Evolutionary conservation across 2,329 filamentous ascomycete species (phyloP).

Genomic region (Stemphylium lycopersici): DNA sequence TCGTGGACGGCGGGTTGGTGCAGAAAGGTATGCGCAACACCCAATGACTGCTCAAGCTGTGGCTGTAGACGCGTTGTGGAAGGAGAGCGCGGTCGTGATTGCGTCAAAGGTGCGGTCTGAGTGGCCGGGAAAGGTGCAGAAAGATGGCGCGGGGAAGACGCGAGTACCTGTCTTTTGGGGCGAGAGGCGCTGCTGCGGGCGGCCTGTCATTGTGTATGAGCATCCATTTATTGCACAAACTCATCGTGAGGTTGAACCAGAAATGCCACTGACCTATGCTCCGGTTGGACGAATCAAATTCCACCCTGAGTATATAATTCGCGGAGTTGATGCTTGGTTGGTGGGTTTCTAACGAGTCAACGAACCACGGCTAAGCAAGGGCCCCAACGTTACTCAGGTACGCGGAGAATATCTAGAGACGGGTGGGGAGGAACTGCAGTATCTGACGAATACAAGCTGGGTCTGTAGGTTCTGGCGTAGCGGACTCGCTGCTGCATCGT

Average conservation of each 20-base stretch:
- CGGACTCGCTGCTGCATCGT: neutral
- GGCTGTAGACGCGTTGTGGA: slow-evolving; percentile 36
- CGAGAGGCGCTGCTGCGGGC: slow-evolving; percentile 11
- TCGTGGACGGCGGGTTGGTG: slow-evolving; percentile 23
- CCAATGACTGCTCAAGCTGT: slow-evolving; percentile 35
- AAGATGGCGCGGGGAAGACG: slow-evolving; percentile 29
- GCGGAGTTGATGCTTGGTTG: slow-evolving; percentile 23
- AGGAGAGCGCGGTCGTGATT: slow-evolving; percentile 41
- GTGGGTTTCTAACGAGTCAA: slow-evolving; percentile 23
- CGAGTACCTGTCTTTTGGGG: slow-evolving; percentile 10
- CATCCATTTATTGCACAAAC: slow-evolving; percentile 12
- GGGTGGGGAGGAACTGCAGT: slow-evolving; percentile 4
- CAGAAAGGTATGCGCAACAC: slow-evolving; percentile 23
- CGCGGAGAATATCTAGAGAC: slow-evolving; percentile 2
- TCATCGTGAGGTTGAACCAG: slow-evolving; percentile 4
- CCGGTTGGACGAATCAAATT: slow-evolving; percentile 22
- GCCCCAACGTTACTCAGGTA: slow-evolving; percentile 21
- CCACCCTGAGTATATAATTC: slow-evolving; percentile 17
- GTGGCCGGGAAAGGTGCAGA: slow-evolving; percentile 36
- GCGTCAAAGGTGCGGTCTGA: slow-evolving; percentile 41
- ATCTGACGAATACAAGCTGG: neutral
- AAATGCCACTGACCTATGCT: slow-evolving; percentile 21
- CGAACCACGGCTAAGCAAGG: slow-evolving; percentile 27
- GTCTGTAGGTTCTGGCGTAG: neutral
- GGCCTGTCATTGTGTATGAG: slow-evolving; percentile 22